phyloP scores from a whole-genome alignment of 345 rosid genomes.

The Clarkia xantiana region DNA sequence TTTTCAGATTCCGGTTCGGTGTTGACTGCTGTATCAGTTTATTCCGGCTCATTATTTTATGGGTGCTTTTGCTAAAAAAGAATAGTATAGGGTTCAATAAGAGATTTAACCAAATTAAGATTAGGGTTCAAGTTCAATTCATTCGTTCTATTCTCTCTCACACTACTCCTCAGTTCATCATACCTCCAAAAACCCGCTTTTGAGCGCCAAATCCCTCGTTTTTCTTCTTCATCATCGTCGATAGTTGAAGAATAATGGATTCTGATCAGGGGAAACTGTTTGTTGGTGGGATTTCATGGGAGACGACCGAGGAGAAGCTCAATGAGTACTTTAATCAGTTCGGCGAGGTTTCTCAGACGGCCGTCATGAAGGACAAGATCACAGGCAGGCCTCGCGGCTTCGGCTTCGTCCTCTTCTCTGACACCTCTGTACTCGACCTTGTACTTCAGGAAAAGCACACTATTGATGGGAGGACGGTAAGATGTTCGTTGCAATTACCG shows the following conservation, averaged over 20 bases:
- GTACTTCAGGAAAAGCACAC: slow-evolving; percentile 63
- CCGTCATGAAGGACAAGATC: slow-evolving; percentile 55
- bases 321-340: slow-evolving; percentile 47
- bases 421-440: slow-evolving; percentile 46
- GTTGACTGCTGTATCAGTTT: no score
- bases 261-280: slow-evolving; percentile 88
- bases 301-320: slow-evolving; percentile 59
- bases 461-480: slow-evolving; percentile 68
- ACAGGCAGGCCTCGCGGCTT: slow-evolving; percentile 76
- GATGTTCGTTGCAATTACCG: slow-evolving; percentile 4
- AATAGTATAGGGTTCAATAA: no score
- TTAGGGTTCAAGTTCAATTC: no score
- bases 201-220: no score
- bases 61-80: no score
- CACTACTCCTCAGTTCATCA: no score
- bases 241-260: slow-evolving; percentile 4
- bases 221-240: no score
- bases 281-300: slow-evolving; percentile 92
- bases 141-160: no score
- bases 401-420: slow-evolving; percentile 69
- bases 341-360: slow-evolving; percentile 56
- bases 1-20: no score
- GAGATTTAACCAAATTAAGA: no score
- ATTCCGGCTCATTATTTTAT: no score
- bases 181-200: no score